Base-by-base conservation (phyloP, 805 yeast genomes). In the Starmerella cellae region DNA sequence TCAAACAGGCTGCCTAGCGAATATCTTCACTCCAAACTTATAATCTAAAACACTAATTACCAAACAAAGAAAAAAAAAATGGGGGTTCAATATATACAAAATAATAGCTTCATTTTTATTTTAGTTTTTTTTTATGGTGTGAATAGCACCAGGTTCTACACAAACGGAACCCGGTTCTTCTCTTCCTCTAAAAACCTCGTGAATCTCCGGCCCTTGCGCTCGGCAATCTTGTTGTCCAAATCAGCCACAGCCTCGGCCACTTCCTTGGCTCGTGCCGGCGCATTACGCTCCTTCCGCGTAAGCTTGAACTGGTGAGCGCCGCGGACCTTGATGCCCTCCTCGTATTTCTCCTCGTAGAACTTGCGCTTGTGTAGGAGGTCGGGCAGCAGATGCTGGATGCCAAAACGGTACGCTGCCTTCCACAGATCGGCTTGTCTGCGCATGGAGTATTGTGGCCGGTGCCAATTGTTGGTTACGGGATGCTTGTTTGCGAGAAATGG, bases 401-500 rank as follows among this genome's bases (percentile, higher is more conserved):
- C 95, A 53, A 73, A 81, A 53, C 77, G 73, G 57, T 74, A 69
- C 2, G 95, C 95, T 56, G 80, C 62, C 62, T 87, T 87, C 69
- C 71, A 84, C 41, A 87, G 64, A 49, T 79, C 94, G 17, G 87
- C 75, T 55, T 82, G 85, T 55, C 88, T 74, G 64, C 95, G 74
- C 55, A 78, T 65, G 8, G 94, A 82, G 62, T 74, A 82, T 51
- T 75, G 69, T 21, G 96, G 82, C 45, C 75, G 74, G 54, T 82
- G 93, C 65, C 77, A 74, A 52, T 64, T 68, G n/a, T 79, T 74
- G 19, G 93, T 83, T 19, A 79, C 73, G 18, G 93, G 84, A 60
- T 85, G 85, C 55, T 72, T 79, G 60, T 83, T 85, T 20, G 94
- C 79, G 42, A 83, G 61, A 60, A 87, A 87, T 41, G 96, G 96